phyloP scores from a whole-genome alignment of 2,329 filamentous ascomycete genomes.

The Ophiostoma sp. region DNA sequence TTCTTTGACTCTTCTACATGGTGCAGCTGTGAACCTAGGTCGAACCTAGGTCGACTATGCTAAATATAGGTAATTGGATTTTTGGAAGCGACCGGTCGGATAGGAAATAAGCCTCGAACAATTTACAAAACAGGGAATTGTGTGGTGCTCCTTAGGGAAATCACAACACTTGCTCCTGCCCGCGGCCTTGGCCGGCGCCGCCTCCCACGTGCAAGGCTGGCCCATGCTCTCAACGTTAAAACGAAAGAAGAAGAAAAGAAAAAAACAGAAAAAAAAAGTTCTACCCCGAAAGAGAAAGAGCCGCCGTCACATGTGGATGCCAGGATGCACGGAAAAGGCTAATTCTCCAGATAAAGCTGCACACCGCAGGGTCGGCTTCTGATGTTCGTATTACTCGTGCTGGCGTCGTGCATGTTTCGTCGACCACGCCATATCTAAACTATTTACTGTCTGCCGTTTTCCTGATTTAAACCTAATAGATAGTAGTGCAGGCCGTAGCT shows the following conservation, averaged over 20 bases:
- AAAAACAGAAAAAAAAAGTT: background rate
- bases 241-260: no score
- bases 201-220: conserved; percentile 7
- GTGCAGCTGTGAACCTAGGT: background rate
- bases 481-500: background rate
- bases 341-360: background rate
- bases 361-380: background rate
- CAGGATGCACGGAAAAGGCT: background rate
- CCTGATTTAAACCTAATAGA: background rate
- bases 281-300: conserved; percentile 1
- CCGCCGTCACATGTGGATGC: conserved; percentile 5
- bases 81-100: background rate
- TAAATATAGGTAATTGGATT: no score
- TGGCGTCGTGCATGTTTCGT: background rate
- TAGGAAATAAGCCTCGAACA: background rate
- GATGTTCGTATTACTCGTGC: background rate
- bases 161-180: background rate
- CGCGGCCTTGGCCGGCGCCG: background rate
- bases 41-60: background rate
- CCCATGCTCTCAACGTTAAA: background rate
- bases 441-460: background rate
- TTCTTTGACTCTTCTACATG: background rate
- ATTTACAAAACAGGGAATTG: background rate
- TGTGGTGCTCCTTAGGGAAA: background rate
- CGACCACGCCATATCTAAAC: background rate